Base-by-base conservation (phyloP, 164 flowering plant genomes). In the Malania oleifera region DNA sequence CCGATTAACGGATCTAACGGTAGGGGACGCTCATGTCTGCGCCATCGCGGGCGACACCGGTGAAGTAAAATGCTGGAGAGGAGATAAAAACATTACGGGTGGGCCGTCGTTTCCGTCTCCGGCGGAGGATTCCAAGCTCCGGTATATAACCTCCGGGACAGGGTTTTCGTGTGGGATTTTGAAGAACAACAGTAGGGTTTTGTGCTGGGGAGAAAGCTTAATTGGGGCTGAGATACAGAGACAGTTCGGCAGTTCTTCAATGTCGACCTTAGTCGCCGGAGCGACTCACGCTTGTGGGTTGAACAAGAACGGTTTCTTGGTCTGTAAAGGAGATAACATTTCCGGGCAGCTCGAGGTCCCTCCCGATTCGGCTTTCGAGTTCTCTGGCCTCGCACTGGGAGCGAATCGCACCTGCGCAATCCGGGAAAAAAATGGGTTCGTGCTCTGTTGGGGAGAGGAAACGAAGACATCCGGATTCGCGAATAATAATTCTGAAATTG, bases 21-120 rank as follows among this genome's bases (percentile, higher is more conserved):
- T 83, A 25, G 97, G 98, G 0, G 89, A 80, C 15, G 53, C 58
- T 20, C 90, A 86, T n/a, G 72, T 87, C 18, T 93, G 97, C 60
- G 92, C 81, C 20, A 50, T 83, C 0, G 71, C 64, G 17, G 65
- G 53, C 7, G 63, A 39, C 10, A 62, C 81, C 1, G 70, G 73
- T 0, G 20, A 23, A 0, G 73, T 68, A 1, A 52, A 23, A 8
- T 93, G 99, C 65, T 93, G 97, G 97, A 73, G 99, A 52, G 38
- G 55, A 19, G 80, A 70, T 11, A n/a, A n/a, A n/a, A n/a, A n/a
- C n/a, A n/a, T n/a, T n/a, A n/a, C n/a, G n/a, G n/a, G n/a, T n/a
- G n/a, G n/a, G n/a, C n/a, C n/a, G n/a, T n/a, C n/a, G n/a, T n/a
- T n/a, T n/a, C n/a, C n/a, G n/a, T 31, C 45, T 8, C 69, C 73